These are phyloP conservation scores for Hypoxylon intermedium DNA, from an alignment of 495 filamentous ascomycete genomes.

Conservation along the genomic window DNA sequence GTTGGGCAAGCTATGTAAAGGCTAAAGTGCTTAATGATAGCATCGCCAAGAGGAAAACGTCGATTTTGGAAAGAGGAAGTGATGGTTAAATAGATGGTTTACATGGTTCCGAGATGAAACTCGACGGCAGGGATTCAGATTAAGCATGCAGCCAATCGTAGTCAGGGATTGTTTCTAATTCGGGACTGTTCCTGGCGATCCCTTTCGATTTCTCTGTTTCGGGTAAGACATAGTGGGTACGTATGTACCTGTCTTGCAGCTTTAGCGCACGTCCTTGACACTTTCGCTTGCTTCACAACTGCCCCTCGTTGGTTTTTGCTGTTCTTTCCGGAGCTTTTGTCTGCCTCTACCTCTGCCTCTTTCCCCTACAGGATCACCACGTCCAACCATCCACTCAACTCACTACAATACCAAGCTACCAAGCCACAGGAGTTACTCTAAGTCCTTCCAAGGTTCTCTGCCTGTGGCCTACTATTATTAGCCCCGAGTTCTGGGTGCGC, in stretches of 20 bases:
- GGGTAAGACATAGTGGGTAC: not conserved
- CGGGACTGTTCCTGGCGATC: constrained; percentile 36
- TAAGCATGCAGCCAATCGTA: constrained; percentile 16
- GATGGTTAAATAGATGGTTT: constrained; percentile 32
- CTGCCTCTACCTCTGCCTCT: not conserved
- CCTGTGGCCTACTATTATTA: constrained; percentile 26
- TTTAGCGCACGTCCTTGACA: constrained; percentile 31
- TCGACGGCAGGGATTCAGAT: constrained; percentile 9
- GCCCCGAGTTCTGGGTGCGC: not conserved
- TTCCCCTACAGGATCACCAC: not conserved
- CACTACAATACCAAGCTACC: constrained; percentile 21
- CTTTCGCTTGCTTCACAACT: constrained; percentile 13
- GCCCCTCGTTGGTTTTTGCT: constrained; percentile 16
- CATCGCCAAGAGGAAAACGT: not conserved
- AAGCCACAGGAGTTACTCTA: no score
- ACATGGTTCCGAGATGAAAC: constrained; percentile 35
- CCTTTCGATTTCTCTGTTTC: constrained; percentile 12
- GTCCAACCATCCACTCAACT: constrained; percentile 9
- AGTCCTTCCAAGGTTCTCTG: constrained; percentile 12
- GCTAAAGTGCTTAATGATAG: no score
- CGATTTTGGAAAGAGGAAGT: constrained; percentile 9
- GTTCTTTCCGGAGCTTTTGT: not conserved
- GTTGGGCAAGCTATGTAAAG: no score
- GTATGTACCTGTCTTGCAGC: constrained; percentile 2
- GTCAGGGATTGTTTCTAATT: constrained; percentile 3